Evolutionary conservation across 768 basidiomycete species (phyloP).

Genomic region (Suillus lakei): DNA sequence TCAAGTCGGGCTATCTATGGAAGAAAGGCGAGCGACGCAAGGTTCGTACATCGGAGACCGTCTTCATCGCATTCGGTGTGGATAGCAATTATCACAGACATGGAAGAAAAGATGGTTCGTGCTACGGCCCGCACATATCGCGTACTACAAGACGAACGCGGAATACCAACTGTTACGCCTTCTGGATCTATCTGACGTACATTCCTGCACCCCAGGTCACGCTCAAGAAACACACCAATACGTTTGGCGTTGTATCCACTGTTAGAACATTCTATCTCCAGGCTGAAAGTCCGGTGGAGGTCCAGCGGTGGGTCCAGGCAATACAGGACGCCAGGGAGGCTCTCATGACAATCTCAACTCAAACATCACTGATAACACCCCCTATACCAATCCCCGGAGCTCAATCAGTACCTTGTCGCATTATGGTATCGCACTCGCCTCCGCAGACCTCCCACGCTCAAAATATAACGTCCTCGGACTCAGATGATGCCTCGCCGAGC

Average conservation of each 20-base stretch:
- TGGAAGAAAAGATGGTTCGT: slow-evolving; percentile 99
- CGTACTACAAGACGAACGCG: slow-evolving; percentile 95
- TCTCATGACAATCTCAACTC: slow-evolving; percentile 65
- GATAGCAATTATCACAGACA: slow-evolving; percentile 55
- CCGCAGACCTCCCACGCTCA: slow-evolving; percentile 48
- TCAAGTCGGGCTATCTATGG: slow-evolving; percentile 93
- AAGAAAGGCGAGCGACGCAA: slow-evolving; percentile 98
- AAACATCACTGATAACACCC: slow-evolving; percentile 50
- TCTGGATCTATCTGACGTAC: slow-evolving; percentile 85
- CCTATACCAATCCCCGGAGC: slow-evolving; percentile 58
- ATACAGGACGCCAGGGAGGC: slow-evolving; percentile 78
- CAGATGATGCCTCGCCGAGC: slow-evolving; percentile 68
- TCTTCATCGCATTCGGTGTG: slow-evolving; percentile 9
- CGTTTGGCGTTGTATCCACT: slow-evolving; percentile 92
- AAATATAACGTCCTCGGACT: slow-evolving; percentile 76
- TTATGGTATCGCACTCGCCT: slow-evolving; percentile 52
- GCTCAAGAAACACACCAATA: slow-evolving; percentile 87
- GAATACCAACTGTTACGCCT: slow-evolving; percentile 93
- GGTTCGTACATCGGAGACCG: slow-evolving; percentile 51
- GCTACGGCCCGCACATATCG: slow-evolving; percentile 86
- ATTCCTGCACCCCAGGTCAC: slow-evolving; percentile 87
- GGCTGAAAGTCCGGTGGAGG: slow-evolving; percentile 72
- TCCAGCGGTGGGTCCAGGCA: slow-evolving; percentile 81
- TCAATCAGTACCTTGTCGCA: slow-evolving; percentile 33
- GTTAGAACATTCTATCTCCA: slow-evolving; percentile 91